Evolutionary conservation across 768 basidiomycete genomes (phyloP).

Genomic region (Serpula lacrymans): DNA sequence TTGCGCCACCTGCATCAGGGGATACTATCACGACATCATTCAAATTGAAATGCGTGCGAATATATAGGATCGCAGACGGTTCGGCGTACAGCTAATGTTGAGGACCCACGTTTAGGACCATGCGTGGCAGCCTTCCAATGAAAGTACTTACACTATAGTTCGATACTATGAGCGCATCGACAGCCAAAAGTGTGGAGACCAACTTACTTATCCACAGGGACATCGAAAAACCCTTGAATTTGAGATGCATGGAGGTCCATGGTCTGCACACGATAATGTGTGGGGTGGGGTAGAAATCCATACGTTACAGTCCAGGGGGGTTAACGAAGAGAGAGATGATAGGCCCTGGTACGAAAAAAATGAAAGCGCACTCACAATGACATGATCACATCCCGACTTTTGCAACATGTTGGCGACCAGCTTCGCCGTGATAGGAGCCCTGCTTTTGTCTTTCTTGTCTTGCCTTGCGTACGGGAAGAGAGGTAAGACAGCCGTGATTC

Average conservation of each 20-base stretch:
- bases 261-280: constrained; percentile 49
- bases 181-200: neutral
- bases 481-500: constrained; percentile 98
- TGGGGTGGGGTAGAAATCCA: neutral
- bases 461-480: constrained; percentile 96
- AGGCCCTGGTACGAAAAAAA: neutral
- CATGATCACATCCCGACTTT: constrained; percentile 91
- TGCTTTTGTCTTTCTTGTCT: constrained; percentile 99
- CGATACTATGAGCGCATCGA: too few relatives aligned
- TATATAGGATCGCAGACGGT: constrained; percentile 92
- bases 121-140: constrained; percentile 4
- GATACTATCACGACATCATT: constrained; percentile 91
- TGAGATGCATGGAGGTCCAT: constrained; percentile 99
- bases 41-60: constrained; percentile 86
- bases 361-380: constrained; percentile 66
- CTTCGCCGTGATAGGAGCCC: constrained; percentile 97
- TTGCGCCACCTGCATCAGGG: constrained; percentile 97
- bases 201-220: constrained; percentile 98
- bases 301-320: neutral
- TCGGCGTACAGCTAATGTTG: constrained; percentile 86
- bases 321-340: neutral
- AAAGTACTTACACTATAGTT: constrained; percentile 50
- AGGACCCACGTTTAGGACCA: constrained; percentile 18
- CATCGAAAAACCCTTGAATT: constrained; percentile 99
- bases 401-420: constrained; percentile 97